Conservation (phyloP, 345 rosid species). For the Arabidopsis arenosa region DNA sequence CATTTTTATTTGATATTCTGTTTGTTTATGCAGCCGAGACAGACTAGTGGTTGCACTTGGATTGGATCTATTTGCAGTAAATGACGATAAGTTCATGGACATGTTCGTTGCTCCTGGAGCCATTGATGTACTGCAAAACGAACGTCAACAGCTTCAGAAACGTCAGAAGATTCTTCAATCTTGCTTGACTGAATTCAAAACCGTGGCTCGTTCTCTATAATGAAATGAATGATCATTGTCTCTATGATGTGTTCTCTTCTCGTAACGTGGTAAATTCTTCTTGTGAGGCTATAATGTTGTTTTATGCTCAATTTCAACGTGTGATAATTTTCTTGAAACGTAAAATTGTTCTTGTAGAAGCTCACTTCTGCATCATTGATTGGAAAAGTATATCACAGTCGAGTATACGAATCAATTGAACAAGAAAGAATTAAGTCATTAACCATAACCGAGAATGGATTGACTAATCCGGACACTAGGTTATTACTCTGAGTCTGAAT, state of each 20-base stretch:
- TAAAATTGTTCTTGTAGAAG: neutral
- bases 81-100: constrained; percentile 92
- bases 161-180: constrained; percentile 87
- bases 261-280: neutral
- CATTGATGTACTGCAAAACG: constrained; percentile 69
- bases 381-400: neutral
- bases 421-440: neutral
- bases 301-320: neutral
- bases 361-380: neutral
- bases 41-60: constrained; percentile 82
- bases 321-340: neutral
- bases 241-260: constrained; percentile 37
- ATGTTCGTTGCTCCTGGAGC: constrained; percentile 96
- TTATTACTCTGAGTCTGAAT: neutral
- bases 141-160: constrained; percentile 77
- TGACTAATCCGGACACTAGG: neutral
- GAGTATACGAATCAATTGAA: neutral
- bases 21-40: constrained; percentile 60
- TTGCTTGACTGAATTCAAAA: constrained; percentile 88
- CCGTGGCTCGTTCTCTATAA: constrained; percentile 73
- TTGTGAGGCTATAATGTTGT: neutral
- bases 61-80: constrained; percentile 85
- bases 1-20: neutral
- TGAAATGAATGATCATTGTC: constrained; percentile 33
- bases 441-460: neutral